phyloP scores from a whole-genome alignment of 2,329 filamentous ascomycete species.

The Penicillium sp. region DNA sequence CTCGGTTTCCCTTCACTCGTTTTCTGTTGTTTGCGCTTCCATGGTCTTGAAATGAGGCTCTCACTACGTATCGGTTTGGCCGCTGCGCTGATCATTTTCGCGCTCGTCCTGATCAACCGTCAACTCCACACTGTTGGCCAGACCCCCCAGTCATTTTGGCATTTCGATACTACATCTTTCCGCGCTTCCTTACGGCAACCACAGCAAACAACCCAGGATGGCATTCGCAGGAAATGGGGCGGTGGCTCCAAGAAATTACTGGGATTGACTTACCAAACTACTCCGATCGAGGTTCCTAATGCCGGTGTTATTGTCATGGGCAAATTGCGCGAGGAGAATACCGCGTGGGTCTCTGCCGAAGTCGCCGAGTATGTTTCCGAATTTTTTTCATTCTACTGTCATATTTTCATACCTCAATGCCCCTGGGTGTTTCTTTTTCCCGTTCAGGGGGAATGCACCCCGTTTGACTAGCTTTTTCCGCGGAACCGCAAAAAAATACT shows the following conservation, averaged over 20 bases:
- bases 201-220: conserved; percentile 5
- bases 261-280: conserved; percentile 26
- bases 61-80: conserved; percentile 30
- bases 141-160: conserved; percentile 28
- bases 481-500: not conserved
- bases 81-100: conserved; percentile 31
- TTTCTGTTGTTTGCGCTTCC: not conserved
- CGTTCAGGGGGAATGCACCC: not conserved
- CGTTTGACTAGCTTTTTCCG: not conserved
- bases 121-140: conserved; percentile 20
- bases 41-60: conserved; percentile 25
- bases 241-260: conserved; percentile 12
- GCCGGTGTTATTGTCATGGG: conserved; percentile 48
- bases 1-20: conserved; percentile 3
- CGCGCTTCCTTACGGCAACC: conserved; percentile 10
- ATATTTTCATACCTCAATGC: not conserved
- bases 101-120: conserved; percentile 30
- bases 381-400: not conserved
- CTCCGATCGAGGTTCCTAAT: conserved; percentile 32
- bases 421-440: not conserved
- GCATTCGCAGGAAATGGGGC: conserved; percentile 22
- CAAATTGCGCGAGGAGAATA: conserved; percentile 44
- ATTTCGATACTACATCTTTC: conserved; percentile 24
- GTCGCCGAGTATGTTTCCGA: conserved; percentile 41
- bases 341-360: conserved; percentile 46